These are phyloP conservation scores for Hypoxylon fuscum DNA, from an alignment of 495 filamentous ascomycete genomes.

Conservation along the genomic window DNA sequence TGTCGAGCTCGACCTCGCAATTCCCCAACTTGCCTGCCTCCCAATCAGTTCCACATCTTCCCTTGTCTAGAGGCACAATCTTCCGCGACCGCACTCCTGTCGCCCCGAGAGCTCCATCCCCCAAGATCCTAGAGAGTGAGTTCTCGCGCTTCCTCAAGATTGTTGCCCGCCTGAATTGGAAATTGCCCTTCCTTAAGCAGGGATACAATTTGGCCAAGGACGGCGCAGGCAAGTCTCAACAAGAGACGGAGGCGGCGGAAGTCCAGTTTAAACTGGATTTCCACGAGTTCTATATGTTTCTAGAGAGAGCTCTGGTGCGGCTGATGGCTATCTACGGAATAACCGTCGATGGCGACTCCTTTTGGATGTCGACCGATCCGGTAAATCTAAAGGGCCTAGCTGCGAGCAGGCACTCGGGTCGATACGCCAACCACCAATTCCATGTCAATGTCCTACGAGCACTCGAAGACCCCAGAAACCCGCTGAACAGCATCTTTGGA, in stretches of 20 bases:
- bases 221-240: slow-evolving; percentile 32
- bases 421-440: slow-evolving; percentile 57
- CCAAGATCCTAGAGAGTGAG: slow-evolving; percentile 45
- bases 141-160: slow-evolving; percentile 65
- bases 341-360: slow-evolving; percentile 3
- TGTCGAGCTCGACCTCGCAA: too few species aligned
- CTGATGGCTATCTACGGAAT: slow-evolving; percentile 59
- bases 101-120: too few species aligned
- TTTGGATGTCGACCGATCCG: not conserved
- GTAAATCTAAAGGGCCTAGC: not conserved
- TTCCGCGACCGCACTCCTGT: too few species aligned
- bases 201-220: slow-evolving; percentile 60
- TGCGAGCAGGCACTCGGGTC: slow-evolving; percentile 13
- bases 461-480: slow-evolving; percentile 58
- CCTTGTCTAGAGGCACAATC: too few species aligned
- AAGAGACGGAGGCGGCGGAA: slow-evolving; percentile 53
- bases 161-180: slow-evolving; percentile 66
- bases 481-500: slow-evolving; percentile 62
- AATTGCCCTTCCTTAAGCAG: slow-evolving; percentile 63
- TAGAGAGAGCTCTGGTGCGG: slow-evolving; percentile 71
- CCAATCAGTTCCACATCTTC: too few species aligned
- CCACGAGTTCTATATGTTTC: slow-evolving; percentile 72
- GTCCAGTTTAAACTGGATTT: slow-evolving; percentile 78
- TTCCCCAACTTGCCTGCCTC: too few species aligned
- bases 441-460: slow-evolving; percentile 71